These are phyloP conservation scores for Marasmius sp. DNA, from an alignment of 1,284 basidiomycete genomes.

Conservation along the genomic window DNA sequence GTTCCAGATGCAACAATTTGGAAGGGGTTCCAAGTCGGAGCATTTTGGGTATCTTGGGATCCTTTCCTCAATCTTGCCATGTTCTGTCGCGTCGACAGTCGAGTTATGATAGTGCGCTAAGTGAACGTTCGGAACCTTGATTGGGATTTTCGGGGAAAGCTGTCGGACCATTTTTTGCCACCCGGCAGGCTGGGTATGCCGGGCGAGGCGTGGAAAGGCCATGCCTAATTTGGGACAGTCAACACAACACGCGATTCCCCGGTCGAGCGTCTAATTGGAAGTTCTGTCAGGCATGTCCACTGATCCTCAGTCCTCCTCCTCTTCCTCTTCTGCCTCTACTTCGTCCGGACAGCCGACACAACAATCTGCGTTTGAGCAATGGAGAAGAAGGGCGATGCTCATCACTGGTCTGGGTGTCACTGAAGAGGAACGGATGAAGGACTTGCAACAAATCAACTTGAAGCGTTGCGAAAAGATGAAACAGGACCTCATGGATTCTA, in stretches of 20 bases:
- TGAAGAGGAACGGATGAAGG: constrained; percentile 46
- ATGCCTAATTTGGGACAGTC: too few species aligned
- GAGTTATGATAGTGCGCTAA: too few species aligned
- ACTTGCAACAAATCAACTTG: constrained; percentile 41
- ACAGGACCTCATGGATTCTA: constrained; percentile 52
- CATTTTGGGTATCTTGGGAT: constrained; percentile 6
- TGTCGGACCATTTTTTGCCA: too few species aligned
- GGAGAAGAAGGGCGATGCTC: constrained; percentile 51
- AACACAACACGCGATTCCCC: too few species aligned
- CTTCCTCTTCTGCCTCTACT: neutral
- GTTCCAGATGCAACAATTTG: constrained; percentile 77
- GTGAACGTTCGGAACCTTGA: too few species aligned
- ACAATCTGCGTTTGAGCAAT: constrained; percentile 47
- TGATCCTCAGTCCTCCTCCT: too few species aligned
- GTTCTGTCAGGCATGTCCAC: too few species aligned
- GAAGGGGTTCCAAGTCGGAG: constrained; percentile 37
- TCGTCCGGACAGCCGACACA: constrained; percentile 1
- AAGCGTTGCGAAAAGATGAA: constrained; percentile 60
- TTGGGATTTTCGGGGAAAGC: too few species aligned
- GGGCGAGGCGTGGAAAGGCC: too few species aligned
- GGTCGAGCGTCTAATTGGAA: too few species aligned
- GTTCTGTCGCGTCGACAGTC: too few species aligned
- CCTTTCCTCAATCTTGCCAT: constrained; percentile 12
- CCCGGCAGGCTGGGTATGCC: too few species aligned
- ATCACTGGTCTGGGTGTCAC: constrained; percentile 60